Evolutionary conservation across 495 filamentous ascomycete genomes (phyloP).

Genomic region (Lineolata rhizophorae): DNA sequence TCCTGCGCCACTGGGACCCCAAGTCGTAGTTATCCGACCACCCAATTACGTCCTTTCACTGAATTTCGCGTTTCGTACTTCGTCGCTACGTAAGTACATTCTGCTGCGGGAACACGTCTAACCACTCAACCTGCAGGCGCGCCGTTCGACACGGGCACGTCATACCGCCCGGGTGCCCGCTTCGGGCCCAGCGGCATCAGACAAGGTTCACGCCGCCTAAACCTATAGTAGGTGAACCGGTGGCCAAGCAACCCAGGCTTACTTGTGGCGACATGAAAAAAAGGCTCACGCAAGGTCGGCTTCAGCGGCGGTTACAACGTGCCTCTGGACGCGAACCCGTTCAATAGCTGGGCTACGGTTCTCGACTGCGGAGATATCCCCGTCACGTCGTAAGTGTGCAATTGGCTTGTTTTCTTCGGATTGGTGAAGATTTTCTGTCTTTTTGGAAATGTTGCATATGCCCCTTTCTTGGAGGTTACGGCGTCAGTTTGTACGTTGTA

Average conservation of each 20-base stretch:
- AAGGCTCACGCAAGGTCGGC: slow-evolving; percentile 30
- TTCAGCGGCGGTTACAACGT: slow-evolving; percentile 44
- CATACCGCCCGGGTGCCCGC: slow-evolving; percentile 61
- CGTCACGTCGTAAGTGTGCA: slow-evolving; percentile 23
- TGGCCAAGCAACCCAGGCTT: slow-evolving; percentile 3
- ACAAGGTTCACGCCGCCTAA: slow-evolving; percentile 50
- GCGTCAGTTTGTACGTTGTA: too few relatives aligned
- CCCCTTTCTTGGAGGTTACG: too few relatives aligned
- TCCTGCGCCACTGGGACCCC: background rate
- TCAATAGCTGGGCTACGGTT: slow-evolving; percentile 22
- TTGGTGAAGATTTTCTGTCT: too few relatives aligned
- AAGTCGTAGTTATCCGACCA: background rate
- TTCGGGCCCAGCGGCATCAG: slow-evolving; percentile 69
- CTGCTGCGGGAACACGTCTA: too few relatives aligned
- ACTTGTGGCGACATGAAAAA: slow-evolving; percentile 5
- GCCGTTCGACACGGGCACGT: slow-evolving; percentile 45
- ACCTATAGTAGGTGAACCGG: slow-evolving; percentile 40
- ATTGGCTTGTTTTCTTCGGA: background rate
- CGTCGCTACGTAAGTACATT: too few relatives aligned
- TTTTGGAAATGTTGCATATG: too few relatives aligned
- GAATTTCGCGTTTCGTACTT: too few relatives aligned
- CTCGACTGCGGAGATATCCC: slow-evolving; percentile 22
- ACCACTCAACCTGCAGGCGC: slow-evolving; percentile 20
- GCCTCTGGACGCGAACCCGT: slow-evolving; percentile 21
- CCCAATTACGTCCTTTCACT: too few relatives aligned